Percentiles rank a stretch among this genome's conserved stretches.
phyloP scores from a whole-genome alignment of 2,329 filamentous ascomycete species.

The Onygenales sp. region DNA sequence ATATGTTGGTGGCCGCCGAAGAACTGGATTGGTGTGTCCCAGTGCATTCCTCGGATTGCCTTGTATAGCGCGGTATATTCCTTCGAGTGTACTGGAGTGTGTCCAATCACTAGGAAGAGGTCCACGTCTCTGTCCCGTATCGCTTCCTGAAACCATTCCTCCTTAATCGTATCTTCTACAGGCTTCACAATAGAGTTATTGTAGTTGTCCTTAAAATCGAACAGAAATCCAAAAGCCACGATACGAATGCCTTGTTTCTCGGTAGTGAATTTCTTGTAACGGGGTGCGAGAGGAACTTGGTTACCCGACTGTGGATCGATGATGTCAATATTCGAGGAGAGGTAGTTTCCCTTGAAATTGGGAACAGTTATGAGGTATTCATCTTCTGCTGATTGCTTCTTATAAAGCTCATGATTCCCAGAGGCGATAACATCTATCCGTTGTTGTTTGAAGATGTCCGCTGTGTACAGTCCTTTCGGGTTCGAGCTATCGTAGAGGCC shows the following conservation, averaged over 20 bases:
- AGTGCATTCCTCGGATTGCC: constrained; percentile 65
- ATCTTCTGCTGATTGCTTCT: constrained; percentile 62
- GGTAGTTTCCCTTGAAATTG: constrained; percentile 68
- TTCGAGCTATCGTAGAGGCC: constrained; percentile 84
- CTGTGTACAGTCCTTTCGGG: constrained; percentile 81
- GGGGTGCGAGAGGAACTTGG: constrained; percentile 64
- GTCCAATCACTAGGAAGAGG: constrained; percentile 76
- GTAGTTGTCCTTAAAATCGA: constrained; percentile 82
- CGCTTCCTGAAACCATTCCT: constrained; percentile 81
- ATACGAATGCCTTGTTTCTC: constrained; percentile 79
- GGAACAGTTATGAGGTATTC: constrained; percentile 76
- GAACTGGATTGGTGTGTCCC: constrained; percentile 78
- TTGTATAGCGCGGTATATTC: constrained; percentile 72
- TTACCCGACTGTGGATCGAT: constrained; percentile 62
- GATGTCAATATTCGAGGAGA: constrained; percentile 91
- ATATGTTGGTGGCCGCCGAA: constrained; percentile 89
- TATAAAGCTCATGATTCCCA: constrained; percentile 94
- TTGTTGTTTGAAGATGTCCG: constrained; percentile 77
- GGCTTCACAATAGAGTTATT: constrained; percentile 81
- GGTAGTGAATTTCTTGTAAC: constrained; percentile 84
- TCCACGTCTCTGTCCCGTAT: constrained; percentile 72
- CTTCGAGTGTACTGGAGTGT: constrained; percentile 70
- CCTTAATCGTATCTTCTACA: constrained; percentile 69
- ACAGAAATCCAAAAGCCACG: constrained; percentile 86
- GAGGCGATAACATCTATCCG: constrained; percentile 74